phyloP scores from a whole-genome alignment of 2,329 filamentous ascomycete species.

The Colletotrichum lentis region DNA sequence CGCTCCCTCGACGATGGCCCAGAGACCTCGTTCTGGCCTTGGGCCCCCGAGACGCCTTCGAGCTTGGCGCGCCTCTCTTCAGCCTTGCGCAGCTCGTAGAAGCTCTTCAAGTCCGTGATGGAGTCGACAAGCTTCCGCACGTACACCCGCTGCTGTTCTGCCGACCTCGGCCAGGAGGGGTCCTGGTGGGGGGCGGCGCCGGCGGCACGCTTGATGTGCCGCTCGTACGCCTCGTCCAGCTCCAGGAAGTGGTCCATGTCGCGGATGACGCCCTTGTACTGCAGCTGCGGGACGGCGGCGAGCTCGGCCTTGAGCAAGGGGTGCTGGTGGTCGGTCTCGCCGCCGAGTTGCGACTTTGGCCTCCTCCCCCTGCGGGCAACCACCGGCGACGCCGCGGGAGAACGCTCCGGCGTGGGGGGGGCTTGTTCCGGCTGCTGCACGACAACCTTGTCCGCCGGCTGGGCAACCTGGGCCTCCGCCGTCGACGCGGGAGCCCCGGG shows the following conservation, averaged over 20 bases:
- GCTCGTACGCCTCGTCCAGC: constrained; percentile 2
- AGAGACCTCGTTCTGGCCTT: not conserved
- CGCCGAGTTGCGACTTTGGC: not conserved
- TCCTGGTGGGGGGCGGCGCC: not conserved
- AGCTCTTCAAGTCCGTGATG: not conserved
- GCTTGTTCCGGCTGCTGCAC: not conserved
- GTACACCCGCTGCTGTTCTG: not conserved
- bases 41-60: not conserved
- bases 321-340: not conserved
- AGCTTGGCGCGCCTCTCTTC: constrained; percentile 1
- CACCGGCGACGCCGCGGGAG: fast-evolving
- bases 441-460: not conserved
- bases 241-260: constrained; percentile 1
- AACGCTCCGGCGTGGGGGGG: not conserved
- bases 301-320: not conserved
- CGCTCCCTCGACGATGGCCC: not conserved
- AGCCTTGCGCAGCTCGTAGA: constrained; percentile 22
- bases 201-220: not conserved
- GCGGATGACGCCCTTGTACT: not conserved
- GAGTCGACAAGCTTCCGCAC: not conserved
- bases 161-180: not conserved
- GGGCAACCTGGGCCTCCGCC: not conserved
- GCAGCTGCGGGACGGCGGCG: not conserved
- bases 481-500: too few species aligned
- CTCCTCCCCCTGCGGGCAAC: not conserved